Percentiles rank a stretch among this genome's conserved stretches.
These are phyloP conservation scores for Solanum paucissectum DNA, from an alignment of 257 asterid species.

Conservation along the genomic window DNA sequence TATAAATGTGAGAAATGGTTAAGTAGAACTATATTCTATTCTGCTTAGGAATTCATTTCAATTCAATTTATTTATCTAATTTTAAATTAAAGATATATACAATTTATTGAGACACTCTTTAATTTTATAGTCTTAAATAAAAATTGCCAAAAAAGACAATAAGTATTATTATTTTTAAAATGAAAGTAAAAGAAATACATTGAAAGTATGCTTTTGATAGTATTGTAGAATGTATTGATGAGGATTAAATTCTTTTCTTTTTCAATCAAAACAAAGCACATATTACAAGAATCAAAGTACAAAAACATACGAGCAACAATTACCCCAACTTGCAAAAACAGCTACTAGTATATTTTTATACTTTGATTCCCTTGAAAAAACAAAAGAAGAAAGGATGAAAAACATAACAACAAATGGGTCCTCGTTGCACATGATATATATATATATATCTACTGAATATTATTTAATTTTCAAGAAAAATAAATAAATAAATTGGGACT, in stretches of 20 bases:
- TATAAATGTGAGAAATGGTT: slow-evolving; percentile 46
- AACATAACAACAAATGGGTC: background rate
- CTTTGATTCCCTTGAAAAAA: background rate
- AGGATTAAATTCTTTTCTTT: background rate
- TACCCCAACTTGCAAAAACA: background rate
- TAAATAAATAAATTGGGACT: background rate
- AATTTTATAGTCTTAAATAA: too few species aligned
- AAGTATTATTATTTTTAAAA: background rate
- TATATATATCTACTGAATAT: background rate
- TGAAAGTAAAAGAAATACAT: background rate
- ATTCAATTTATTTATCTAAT: background rate
- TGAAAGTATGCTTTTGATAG: background rate
- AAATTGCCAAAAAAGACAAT: background rate
- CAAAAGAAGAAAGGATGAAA: background rate
- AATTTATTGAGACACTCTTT: too few species aligned
- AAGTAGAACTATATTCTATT: background rate
- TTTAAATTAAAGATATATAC: background rate
- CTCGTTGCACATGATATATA: background rate
- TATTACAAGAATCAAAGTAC: background rate
- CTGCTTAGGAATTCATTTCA: too few species aligned
- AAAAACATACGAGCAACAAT: background rate
- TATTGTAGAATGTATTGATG: background rate
- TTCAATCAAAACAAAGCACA: background rate
- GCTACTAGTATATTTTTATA: background rate
- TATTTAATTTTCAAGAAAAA: background rate